These are phyloP conservation scores for Lactarius psammicola DNA, from an alignment of 768 basidiomycete species.

Conservation along the genomic window DNA sequence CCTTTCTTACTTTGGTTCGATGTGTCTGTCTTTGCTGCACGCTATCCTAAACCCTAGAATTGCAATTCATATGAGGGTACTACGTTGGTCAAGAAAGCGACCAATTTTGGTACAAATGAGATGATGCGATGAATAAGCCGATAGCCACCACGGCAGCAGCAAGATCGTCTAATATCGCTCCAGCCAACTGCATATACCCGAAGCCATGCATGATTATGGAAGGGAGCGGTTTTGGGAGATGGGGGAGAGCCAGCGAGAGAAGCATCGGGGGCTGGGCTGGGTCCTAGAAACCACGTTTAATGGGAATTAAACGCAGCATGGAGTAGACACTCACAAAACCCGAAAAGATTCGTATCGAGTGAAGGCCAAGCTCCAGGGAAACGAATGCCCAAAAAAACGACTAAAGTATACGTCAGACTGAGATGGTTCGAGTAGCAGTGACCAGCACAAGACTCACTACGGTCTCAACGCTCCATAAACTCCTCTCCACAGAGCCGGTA, in stretches of 20 bases:
- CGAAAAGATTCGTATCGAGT: constrained; percentile 69
- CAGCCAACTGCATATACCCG: constrained; percentile 68
- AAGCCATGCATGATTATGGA: constrained; percentile 59
- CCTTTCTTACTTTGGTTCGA: neutral
- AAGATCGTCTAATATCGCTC: constrained; percentile 67
- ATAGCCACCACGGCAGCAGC: constrained; percentile 68
- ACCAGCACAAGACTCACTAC: constrained; percentile 46
- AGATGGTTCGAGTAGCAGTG: neutral
- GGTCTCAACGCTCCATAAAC: constrained; percentile 49
- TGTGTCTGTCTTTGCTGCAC: neutral
- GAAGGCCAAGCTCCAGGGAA: constrained; percentile 66
- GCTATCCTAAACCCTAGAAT: neutral
- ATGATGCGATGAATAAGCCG: constrained; percentile 51
- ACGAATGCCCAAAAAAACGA: constrained; percentile 84
- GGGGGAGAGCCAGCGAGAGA: constrained; percentile 57
- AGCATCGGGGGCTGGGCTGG: constrained; percentile 57
- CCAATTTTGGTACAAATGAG: constrained; percentile 16
- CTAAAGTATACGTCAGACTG: constrained; percentile 38
- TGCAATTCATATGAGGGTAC: constrained; percentile 2
- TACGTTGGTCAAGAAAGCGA: constrained; percentile 7
- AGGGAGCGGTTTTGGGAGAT: constrained; percentile 63
- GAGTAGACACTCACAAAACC: constrained; percentile 52
- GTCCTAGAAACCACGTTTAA: constrained; percentile 42
- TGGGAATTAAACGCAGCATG: neutral
- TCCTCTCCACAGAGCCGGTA: constrained; percentile 38